phyloP scores from a whole-genome alignment of 2,329 filamentous ascomycete species.

The Colletotrichum godetiae region DNA sequence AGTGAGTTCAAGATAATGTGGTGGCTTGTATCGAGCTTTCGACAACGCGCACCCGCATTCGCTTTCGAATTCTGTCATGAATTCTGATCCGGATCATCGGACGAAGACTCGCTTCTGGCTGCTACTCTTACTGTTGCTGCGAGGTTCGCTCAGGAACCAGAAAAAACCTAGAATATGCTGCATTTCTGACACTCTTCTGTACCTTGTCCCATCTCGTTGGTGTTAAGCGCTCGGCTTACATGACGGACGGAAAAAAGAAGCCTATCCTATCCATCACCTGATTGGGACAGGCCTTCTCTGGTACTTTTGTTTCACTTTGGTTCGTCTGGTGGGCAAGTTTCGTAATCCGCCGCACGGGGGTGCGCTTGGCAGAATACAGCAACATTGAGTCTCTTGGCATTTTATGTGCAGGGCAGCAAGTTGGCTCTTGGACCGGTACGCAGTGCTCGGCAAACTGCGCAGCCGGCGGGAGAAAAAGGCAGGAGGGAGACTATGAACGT shows the following conservation, averaged over 20 bases:
- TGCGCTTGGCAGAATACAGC: constrained; percentile 21
- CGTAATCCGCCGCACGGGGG: constrained; percentile 4
- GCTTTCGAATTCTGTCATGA: background rate
- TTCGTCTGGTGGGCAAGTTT: constrained; percentile 31
- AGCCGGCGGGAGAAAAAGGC: constrained; percentile 3
- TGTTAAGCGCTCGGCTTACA: background rate
- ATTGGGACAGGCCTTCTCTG: background rate
- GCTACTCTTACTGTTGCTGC: background rate
- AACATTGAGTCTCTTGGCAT: constrained; percentile 21
- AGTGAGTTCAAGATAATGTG: background rate
- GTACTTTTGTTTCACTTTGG: constrained; percentile 26
- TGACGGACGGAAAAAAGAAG: background rate
- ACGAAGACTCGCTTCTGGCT: constrained; percentile 3
- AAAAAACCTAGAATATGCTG: background rate
- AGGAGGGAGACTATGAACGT: background rate
- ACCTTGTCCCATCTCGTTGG: background rate
- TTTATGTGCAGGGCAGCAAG: background rate
- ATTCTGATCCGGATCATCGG: background rate
- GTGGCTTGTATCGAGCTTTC: background rate
- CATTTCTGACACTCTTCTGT: background rate
- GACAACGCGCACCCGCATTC: constrained; percentile 1
- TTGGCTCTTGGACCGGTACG: background rate
- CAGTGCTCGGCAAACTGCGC: constrained; percentile 14
- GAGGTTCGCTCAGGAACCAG: background rate
- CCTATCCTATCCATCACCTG: background rate